These are phyloP conservation scores for Meripilus lineatus DNA, from an alignment of 1,284 basidiomycete species.

Conservation along the genomic window DNA sequence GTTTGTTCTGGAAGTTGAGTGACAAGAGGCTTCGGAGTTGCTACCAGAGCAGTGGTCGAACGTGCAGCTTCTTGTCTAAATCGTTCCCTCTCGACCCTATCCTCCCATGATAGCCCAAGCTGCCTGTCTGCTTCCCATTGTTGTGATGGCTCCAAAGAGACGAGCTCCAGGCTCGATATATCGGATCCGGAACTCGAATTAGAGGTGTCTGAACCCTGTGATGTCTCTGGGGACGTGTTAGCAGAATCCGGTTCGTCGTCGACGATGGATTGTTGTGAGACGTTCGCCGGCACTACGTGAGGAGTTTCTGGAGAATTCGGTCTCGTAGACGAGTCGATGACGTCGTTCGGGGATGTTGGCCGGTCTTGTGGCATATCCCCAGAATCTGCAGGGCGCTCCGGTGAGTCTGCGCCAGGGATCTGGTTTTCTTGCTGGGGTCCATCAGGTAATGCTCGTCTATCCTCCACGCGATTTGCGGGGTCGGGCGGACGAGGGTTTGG, in stretches of 20 bases:
- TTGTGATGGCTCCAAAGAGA: conserved; percentile 18
- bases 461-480: not conserved
- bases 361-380: not conserved
- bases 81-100: conserved; percentile 24
- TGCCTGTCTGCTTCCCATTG: conserved; percentile 29
- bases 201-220: conserved; percentile 9
- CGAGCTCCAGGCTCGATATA: conserved; percentile 21
- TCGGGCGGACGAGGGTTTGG: not conserved
- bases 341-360: not conserved
- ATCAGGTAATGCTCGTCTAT: too few species aligned
- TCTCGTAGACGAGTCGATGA: not conserved
- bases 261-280: not conserved
- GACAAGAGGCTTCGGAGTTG: conserved; percentile 7
- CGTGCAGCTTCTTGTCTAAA: conserved; percentile 18
- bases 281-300: not conserved
- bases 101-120: conserved; percentile 23
- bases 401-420: not conserved
- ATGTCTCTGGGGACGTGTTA: conserved; percentile 10
- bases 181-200: not conserved
- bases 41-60: conserved; percentile 11
- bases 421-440: not conserved
- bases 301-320: not conserved
- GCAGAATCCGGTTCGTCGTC: conserved; percentile 8
- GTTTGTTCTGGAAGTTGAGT: conserved; percentile 1
- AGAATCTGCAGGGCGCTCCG: not conserved